Evolutionary conservation across 768 basidiomycete genomes (phyloP).

Genomic region (Mycena galericulata): DNA sequence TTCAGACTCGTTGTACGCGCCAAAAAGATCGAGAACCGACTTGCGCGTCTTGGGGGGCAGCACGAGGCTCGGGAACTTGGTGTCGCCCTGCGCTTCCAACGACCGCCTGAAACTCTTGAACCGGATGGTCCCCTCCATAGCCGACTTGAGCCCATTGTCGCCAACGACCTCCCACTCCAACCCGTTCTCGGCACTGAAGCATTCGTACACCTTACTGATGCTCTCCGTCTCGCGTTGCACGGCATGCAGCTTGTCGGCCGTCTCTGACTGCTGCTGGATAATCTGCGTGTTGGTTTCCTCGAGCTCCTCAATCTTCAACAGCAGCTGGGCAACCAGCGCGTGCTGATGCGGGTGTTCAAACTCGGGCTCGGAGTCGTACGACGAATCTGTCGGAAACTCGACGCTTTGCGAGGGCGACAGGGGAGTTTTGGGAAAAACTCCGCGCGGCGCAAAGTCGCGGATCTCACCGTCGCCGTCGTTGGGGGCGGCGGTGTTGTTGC

Average conservation of each 20-base stretch:
- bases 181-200: slow-evolving; percentile 65
- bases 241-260: slow-evolving; percentile 68
- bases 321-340: slow-evolving; percentile 74
- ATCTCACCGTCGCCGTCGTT: slow-evolving; percentile 49
- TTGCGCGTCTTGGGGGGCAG: slow-evolving; percentile 52
- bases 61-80: not conserved
- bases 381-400: slow-evolving; percentile 24
- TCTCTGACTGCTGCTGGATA: slow-evolving; percentile 71
- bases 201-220: slow-evolving; percentile 79
- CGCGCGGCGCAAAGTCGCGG: slow-evolving; percentile 73
- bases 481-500: slow-evolving; percentile 50
- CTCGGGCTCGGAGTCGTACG: slow-evolving; percentile 18
- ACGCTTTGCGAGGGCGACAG: slow-evolving; percentile 22
- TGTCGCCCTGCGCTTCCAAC: slow-evolving; percentile 19
- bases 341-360: slow-evolving; percentile 51
- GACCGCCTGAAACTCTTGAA: slow-evolving; percentile 43
- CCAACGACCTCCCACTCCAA: slow-evolving; percentile 59
- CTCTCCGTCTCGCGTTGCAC: slow-evolving; percentile 80
- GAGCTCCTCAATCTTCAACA: slow-evolving; percentile 81
- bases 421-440: slow-evolving; percentile 44
- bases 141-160: slow-evolving; percentile 38
- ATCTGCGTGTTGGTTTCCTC: slow-evolving; percentile 81
- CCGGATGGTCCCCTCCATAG: slow-evolving; percentile 44
- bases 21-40: slow-evolving; percentile 75
- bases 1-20: slow-evolving; percentile 46